Percentiles rank a stretch among this genome's conserved stretches.
phyloP scores from a whole-genome alignment of 495 filamentous ascomycete genomes.

The Arthonia radiata region DNA sequence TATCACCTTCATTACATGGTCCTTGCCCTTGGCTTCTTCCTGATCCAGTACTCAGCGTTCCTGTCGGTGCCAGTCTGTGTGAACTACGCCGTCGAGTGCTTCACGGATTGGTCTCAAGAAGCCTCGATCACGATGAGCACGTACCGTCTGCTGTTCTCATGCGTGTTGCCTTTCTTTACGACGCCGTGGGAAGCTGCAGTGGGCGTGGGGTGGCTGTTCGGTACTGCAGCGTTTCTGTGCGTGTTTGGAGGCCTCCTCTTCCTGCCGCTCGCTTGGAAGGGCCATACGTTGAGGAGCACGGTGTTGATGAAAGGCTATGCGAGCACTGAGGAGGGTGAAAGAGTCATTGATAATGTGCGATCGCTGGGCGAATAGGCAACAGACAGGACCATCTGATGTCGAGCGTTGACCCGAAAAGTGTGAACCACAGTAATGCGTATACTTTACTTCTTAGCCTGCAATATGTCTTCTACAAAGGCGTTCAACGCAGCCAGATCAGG shows the following conservation, averaged over 20 bases:
- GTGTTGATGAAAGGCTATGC: no score
- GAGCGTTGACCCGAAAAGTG: no score
- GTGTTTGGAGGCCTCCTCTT: slow-evolving; percentile 17
- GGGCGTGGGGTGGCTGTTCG: slow-evolving; percentile 25
- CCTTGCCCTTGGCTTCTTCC: slow-evolving; percentile 19
- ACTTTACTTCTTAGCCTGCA: no score
- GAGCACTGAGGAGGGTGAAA: no score
- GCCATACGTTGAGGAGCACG: slow-evolving; percentile 8
- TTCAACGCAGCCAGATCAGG: no score
- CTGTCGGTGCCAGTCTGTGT: slow-evolving; percentile 19
- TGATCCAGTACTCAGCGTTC: slow-evolving; percentile 19
- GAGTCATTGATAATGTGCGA: no score
- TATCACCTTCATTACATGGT: slow-evolving; percentile 24
- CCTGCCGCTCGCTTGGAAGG: slow-evolving; percentile 11
- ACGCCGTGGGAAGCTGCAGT: slow-evolving; percentile 21
- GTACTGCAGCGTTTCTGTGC: slow-evolving; percentile 24
- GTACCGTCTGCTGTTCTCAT: slow-evolving; percentile 19
- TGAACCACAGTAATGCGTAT: no score
- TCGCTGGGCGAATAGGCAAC: no score
- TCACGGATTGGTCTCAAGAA: slow-evolving; percentile 18
- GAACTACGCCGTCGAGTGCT: slow-evolving; percentile 25
- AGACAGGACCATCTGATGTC: no score
- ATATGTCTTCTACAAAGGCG: no score
- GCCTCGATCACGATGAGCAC: slow-evolving; percentile 17
- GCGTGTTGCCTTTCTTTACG: slow-evolving; percentile 24